Percentiles rank a stretch among this genome's conserved stretches.
phyloP scores from a whole-genome alignment of 1,139 yeast genomes.

The Hanseniaspora gamundiae region DNA sequence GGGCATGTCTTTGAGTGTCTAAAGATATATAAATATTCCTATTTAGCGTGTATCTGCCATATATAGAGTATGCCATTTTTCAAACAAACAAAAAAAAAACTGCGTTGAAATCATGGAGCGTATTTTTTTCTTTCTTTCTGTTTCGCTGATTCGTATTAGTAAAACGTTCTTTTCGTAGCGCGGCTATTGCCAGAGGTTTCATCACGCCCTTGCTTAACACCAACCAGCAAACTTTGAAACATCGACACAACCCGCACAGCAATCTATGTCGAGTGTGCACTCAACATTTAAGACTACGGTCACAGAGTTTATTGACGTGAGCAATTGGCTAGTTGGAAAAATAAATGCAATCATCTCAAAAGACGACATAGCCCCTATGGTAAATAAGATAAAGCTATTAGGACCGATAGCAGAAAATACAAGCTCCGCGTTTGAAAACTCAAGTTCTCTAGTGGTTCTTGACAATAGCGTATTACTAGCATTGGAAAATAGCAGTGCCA shows the following conservation, averaged over 20 bases:
- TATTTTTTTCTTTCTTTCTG: not conserved
- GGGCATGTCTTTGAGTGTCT: too few relatives aligned
- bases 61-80: too few relatives aligned
- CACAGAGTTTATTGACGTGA: not conserved
- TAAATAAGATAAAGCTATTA: not conserved
- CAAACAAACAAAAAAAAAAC: too few relatives aligned
- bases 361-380: not conserved
- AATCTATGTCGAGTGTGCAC: constrained; percentile 4
- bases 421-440: constrained; percentile 13
- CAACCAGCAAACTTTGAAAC: not conserved
- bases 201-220: not conserved
- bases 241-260: not conserved
- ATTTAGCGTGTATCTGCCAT: too few relatives aligned
- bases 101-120: too few relatives aligned
- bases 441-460: constrained; percentile 1
- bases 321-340: not conserved
- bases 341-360: not conserved
- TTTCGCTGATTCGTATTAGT: not conserved
- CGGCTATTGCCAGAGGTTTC: not conserved
- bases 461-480: not conserved
- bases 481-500: constrained; percentile 17
- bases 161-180: not conserved
- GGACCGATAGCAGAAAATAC: constrained; percentile 15
- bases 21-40: too few relatives aligned
- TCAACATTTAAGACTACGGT: not conserved